Percentiles rank a stretch among this genome's conserved stretches.
phyloP scores from a whole-genome alignment of 148 eudicot species.

The Polygonum maritimum region DNA sequence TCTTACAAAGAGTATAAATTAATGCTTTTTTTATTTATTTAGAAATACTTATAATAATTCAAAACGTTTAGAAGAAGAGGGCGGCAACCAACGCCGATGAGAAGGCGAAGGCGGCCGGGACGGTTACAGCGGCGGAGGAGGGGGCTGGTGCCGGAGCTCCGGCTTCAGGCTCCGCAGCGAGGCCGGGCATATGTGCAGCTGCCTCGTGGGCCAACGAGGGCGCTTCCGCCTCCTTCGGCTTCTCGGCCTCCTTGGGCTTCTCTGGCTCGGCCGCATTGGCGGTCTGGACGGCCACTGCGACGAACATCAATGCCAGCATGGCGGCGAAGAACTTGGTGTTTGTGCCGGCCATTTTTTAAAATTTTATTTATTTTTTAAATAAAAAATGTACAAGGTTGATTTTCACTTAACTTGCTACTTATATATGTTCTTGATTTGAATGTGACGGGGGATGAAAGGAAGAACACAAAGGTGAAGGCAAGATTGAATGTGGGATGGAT shows the following conservation, averaged over 20 bases:
- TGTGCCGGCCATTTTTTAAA: background rate
- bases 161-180: background rate
- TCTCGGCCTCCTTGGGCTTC: too few relatives aligned
- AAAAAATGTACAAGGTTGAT: background rate
- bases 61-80: background rate
- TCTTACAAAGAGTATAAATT: background rate
- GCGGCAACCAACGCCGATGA: background rate
- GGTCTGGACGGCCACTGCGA: background rate
- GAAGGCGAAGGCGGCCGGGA: background rate
- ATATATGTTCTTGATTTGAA: background rate
- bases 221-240: too few relatives aligned
- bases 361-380: background rate
- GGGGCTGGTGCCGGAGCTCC: background rate
- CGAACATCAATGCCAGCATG: background rate
- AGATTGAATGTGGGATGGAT: background rate
- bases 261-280: background rate
- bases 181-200: background rate
- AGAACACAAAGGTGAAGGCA: background rate
- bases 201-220: too few relatives aligned
- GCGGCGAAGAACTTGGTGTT: background rate
- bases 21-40: background rate
- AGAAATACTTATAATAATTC: background rate
- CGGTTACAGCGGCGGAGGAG: background rate
- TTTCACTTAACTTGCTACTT: background rate
- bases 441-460: background rate